A percentile compares a stretch with the other conserved stretches of the same genome.
phyloP scores from a whole-genome alignment of 768 basidiomycete species.

The Kwoniella europaea region DNA sequence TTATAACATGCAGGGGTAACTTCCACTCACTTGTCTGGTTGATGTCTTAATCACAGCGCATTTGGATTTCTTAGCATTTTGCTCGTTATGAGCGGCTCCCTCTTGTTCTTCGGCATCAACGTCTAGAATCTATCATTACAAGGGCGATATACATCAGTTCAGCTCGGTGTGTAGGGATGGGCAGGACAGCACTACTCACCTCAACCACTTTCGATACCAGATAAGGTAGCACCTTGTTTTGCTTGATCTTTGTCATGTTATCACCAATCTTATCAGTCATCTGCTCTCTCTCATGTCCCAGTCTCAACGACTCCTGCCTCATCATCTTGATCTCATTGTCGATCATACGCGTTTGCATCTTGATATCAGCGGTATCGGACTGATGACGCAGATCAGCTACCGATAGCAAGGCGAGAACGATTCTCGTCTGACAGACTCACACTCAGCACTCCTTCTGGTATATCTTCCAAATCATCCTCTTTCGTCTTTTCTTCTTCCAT shows the following conservation, averaged over 20 bases:
- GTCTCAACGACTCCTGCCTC: conserved; percentile 87
- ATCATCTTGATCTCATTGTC: conserved; percentile 99
- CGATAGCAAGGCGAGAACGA: too few relatives aligned
- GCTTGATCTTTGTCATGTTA: conserved; percentile 97
- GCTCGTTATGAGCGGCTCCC: conserved; percentile 92
- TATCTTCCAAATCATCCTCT: conserved; percentile 82
- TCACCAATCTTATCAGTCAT: conserved; percentile 99
- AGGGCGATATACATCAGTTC: neutral
- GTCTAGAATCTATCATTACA: conserved; percentile 75
- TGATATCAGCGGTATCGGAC: conserved; percentile 76
- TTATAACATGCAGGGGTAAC: neutral
- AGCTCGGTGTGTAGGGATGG: neutral
- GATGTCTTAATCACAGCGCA: conserved; percentile 99
- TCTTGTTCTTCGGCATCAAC: conserved; percentile 92
- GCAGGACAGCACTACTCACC: conserved; percentile 62
- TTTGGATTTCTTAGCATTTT: conserved; percentile 95
- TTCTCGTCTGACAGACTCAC: conserved; percentile 58
- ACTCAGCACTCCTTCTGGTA: conserved; percentile 82
- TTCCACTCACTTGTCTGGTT: conserved; percentile 72
- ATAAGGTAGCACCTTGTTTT: conserved; percentile 98
- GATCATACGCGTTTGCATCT: conserved; percentile 85
- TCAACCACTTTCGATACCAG: conserved; percentile 97
- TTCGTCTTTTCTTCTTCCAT: conserved; percentile 49
- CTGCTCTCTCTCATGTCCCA: conserved; percentile 90
- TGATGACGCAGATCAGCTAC: conserved; percentile 9